These are phyloP conservation scores for Haberlea rhodopensis DNA, from an alignment of 257 asterid genomes.

Conservation along the genomic window DNA sequence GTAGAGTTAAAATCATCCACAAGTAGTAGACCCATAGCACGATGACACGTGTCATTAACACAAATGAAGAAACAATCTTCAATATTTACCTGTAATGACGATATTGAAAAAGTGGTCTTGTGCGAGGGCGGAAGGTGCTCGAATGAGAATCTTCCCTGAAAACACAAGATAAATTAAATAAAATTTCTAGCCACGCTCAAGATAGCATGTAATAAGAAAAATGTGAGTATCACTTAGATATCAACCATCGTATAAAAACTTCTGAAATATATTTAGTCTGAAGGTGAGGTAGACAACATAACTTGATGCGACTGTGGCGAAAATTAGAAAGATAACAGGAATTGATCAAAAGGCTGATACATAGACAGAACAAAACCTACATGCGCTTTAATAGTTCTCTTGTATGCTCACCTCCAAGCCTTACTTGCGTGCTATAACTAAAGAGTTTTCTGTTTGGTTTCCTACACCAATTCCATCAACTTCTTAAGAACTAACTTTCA, in stretches of 20 bases:
- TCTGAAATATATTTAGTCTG: constrained; percentile 23
- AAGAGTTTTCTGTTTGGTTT: constrained; percentile 1
- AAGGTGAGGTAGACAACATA: constrained; percentile 17
- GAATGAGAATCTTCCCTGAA: constrained; percentile 90
- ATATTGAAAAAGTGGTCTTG: constrained; percentile 92
- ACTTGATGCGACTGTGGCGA: constrained; percentile 9
- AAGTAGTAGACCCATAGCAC: neutral
- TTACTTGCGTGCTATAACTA: constrained; percentile 3
- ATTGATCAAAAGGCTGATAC: constrained; percentile 1
- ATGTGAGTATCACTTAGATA: constrained; percentile 13
- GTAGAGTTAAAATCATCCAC: constrained; percentile 14
- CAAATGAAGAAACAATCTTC: constrained; percentile 19
- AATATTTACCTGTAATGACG: constrained; percentile 95
- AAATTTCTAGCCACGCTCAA: constrained; percentile 20
- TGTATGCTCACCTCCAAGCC: constrained; percentile 14
- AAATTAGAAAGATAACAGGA: constrained; percentile 1
- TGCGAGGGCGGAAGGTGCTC: constrained; percentile 91
- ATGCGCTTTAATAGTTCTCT: neutral
- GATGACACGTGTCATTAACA: neutral
- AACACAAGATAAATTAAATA: constrained; percentile 32
- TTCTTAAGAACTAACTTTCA: constrained; percentile 10
- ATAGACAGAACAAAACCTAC: constrained; percentile 8
- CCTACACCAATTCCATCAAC: constrained; percentile 21
- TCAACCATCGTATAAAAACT: constrained; percentile 7
- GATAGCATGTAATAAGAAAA: constrained; percentile 22